phyloP scores from a whole-genome alignment of 495 filamentous ascomycete genomes.

The Aspergillus cristatus region DNA sequence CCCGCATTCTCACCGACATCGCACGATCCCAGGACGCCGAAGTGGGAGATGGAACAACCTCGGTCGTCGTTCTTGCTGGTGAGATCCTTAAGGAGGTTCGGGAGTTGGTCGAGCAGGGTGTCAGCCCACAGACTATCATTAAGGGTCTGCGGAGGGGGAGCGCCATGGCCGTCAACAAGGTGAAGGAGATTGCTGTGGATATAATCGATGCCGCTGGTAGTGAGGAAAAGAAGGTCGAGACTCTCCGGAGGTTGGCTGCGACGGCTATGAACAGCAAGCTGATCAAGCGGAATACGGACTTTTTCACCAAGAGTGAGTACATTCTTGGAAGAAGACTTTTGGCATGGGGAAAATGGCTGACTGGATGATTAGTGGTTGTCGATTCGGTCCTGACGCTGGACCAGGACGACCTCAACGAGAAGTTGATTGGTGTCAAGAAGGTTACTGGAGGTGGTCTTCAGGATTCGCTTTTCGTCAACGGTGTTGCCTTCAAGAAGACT shows the following conservation, averaged over 20 bases:
- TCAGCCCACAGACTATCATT: constrained; percentile 94
- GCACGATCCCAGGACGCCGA: constrained; percentile 98
- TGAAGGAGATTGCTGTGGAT: constrained; percentile 92
- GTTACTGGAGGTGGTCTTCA: constrained; percentile 93
- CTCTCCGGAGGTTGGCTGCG: constrained; percentile 75
- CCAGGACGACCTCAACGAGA: constrained; percentile 95
- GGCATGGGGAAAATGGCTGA: constrained; percentile 8
- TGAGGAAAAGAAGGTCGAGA: constrained; percentile 82
- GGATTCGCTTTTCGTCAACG: constrained; percentile 94
- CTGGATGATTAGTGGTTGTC: constrained; percentile 67
- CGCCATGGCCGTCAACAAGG: constrained; percentile 92
- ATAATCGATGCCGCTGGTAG: constrained; percentile 44
- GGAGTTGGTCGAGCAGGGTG: constrained; percentile 90
- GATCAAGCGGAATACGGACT: constrained; percentile 92
- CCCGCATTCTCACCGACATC: constrained; percentile 96
- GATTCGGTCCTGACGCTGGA: constrained; percentile 95
- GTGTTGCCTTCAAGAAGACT: constrained; percentile 99
- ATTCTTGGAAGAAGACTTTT: neutral
- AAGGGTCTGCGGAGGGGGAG: constrained; percentile 88
- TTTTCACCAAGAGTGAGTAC: constrained; percentile 89
- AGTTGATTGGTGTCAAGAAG: constrained; percentile 96
- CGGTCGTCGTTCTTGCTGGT: constrained; percentile 89
- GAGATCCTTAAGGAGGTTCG: constrained; percentile 95
- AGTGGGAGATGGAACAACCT: constrained; percentile 96
- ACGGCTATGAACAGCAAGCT: constrained; percentile 99